These are phyloP conservation scores for Solanum chiquidenum DNA, from an alignment of 257 asterid genomes.

Conservation along the genomic window DNA sequence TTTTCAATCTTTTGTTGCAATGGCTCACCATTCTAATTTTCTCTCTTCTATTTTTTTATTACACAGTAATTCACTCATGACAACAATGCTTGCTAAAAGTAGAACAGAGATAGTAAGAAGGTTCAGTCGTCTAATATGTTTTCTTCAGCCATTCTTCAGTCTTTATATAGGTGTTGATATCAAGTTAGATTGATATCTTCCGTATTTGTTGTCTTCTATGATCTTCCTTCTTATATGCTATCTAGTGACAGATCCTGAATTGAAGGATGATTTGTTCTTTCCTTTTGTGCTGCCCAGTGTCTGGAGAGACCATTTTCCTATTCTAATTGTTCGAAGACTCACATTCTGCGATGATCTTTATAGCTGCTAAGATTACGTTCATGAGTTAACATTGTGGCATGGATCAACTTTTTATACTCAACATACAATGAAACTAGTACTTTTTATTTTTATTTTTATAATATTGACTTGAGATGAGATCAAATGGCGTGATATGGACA, in stretches of 20 bases:
- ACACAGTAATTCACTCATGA: not conserved
- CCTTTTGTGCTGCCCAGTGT: not conserved
- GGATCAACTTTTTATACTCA: not conserved
- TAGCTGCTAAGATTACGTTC: not conserved
- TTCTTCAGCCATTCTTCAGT: not conserved
- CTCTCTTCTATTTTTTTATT: not conserved
- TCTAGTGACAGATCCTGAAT: not conserved
- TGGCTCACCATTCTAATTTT: not conserved
- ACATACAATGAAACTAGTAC: not conserved
- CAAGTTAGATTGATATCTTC: not conserved
- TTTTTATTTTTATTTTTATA: too few species aligned
- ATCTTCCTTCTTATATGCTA: not conserved
- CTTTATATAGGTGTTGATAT: not conserved
- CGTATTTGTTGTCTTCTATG: not conserved
- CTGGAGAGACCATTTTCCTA: not conserved
- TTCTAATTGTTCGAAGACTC: not conserved
- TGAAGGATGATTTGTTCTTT: not conserved
- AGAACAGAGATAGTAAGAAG: not conserved
- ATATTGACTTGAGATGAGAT: not conserved
- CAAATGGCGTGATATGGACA: not conserved
- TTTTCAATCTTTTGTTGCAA: not conserved
- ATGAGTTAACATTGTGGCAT: not conserved
- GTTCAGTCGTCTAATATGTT: not conserved
- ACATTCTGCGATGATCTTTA: not conserved
- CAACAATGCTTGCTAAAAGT: not conserved